These are phyloP conservation scores for Ascochyta rabiei DNA, from an alignment of 2,329 filamentous ascomycete genomes.

Conservation along the genomic window DNA sequence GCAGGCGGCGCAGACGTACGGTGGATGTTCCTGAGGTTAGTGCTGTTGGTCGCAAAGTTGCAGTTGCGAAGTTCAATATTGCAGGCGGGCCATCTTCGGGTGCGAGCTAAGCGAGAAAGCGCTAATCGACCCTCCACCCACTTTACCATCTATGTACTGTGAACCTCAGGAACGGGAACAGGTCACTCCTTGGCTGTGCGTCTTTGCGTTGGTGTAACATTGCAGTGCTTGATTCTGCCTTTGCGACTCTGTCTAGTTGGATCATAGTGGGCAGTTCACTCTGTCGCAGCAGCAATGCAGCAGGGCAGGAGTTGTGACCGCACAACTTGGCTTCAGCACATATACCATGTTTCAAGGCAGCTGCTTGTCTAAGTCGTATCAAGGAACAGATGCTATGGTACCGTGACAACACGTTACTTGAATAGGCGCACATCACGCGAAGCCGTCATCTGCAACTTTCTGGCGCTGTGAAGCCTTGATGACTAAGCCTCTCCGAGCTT, in stretches of 20 bases:
- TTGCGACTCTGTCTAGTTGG: too few relatives aligned
- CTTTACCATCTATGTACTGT: background rate
- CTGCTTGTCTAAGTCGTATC: too few relatives aligned
- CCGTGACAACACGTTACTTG: too few relatives aligned
- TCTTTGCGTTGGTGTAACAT: too few relatives aligned
- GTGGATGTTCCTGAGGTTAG: slow-evolving; percentile 39
- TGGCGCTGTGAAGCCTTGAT: background rate
- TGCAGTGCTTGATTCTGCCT: too few relatives aligned
- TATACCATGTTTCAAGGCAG: too few relatives aligned
- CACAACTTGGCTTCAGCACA: too few relatives aligned
- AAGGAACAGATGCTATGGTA: too few relatives aligned
- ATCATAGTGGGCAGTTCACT: too few relatives aligned
- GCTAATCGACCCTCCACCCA: slow-evolving; percentile 7
- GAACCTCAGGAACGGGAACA: background rate
- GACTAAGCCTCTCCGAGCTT: slow-evolving; percentile 12
- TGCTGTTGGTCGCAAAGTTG: slow-evolving; percentile 38
- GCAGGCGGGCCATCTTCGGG: slow-evolving; percentile 9
- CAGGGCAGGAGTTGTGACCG: too few relatives aligned
- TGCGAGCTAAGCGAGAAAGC: slow-evolving; percentile 15
- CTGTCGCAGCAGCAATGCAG: too few relatives aligned
- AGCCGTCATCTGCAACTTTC: slow-evolving; percentile 20
- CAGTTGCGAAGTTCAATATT: slow-evolving; percentile 19
- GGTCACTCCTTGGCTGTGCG: too few relatives aligned
- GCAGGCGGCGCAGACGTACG: slow-evolving; percentile 28
- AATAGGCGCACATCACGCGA: slow-evolving; percentile 9